Evolutionary conservation across 2,329 filamentous ascomycete genomes (phyloP), one percentile per base, ranked within the genome.

Genomic region (Botrytis elliptica): DNA sequence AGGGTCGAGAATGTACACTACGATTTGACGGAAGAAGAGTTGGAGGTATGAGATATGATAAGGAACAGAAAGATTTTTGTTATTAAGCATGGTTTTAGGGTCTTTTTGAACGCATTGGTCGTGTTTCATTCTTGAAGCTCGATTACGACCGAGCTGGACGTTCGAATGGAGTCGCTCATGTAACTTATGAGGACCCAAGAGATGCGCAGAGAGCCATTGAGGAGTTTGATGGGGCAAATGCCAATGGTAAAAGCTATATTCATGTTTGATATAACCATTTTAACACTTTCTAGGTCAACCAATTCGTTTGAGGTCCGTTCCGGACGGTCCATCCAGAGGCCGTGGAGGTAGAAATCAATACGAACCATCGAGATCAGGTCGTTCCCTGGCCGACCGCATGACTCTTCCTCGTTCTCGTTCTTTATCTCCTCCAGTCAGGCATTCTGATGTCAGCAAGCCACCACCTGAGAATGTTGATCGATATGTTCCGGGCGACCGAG

Each of bases 1-100:
- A 91, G 91, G 77, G 91, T 97, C 75, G 93, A 97, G 75, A 97
- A 97, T 81, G 85, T 98, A 74, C 95, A 98, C 82, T 98, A 97
- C 82, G 95, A 98, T 75, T 87, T 98, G 76, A 95, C 92, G 20
- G 90, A 95, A 82, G 90, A 91, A 55, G 95, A 97, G 80, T 87
- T 97, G 71, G 88, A 92, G 79, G 94, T 97, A 85, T 71, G 84
- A 38, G 44, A 63, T 2, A 46, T n/a, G 22, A 49, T 42, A 57
- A 68, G 33, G n/a, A 42, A 46, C 2, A 18, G 20, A 8, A 63
- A 46, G 16, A 14, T 7, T 71, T 66, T 38, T 46, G 5, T 52
- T 33, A 14, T 60, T 75, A 80, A 42, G 78, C 67, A n/a, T 62
- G 36, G 42, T 66, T 29, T 22, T 76, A 97, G 93, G 93, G 92